Evolutionary conservation across 2,329 filamentous ascomycete species (phyloP).

Genomic region (Pyricularia sp.): DNA sequence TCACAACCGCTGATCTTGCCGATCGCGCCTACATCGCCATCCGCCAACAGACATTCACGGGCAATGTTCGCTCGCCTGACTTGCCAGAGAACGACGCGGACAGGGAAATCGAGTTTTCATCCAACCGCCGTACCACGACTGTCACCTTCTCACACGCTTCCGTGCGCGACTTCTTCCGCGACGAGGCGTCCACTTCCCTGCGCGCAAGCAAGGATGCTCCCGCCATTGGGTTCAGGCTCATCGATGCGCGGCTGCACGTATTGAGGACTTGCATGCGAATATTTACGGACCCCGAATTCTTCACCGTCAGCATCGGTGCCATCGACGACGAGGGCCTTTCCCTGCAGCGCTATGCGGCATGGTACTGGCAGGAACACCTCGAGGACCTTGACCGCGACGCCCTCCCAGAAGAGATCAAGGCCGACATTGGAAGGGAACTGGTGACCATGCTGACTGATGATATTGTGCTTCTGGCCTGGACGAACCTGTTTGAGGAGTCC

Average conservation of each 20-base stretch:
- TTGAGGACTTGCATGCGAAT: conserved; percentile 2
- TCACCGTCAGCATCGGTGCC: not conserved
- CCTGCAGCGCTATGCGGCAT: conserved; percentile 3
- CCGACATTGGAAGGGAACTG: not conserved
- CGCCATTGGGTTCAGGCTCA: not conserved
- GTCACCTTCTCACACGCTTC: conserved; percentile 4
- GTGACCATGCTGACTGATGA: conserved; percentile 1
- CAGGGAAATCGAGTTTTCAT: not conserved
- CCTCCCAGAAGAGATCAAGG: not conserved
- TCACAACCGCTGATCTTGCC: conserved; percentile 1
- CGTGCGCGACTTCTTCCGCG: conserved; percentile 2
- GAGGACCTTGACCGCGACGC: not conserved
- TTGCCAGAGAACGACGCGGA: not conserved
- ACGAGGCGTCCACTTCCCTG: not conserved
- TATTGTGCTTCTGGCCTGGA: conserved; percentile 3
- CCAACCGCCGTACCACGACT: not conserved
- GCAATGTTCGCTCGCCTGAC: not conserved
- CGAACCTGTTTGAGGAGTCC: conserved; percentile 4
- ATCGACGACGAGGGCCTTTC: not conserved
- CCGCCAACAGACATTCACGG: not conserved
- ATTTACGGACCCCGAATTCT: conserved; percentile 3
- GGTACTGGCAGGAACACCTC: conserved; percentile 5
- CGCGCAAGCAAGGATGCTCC: not conserved
- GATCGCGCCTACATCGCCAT: not conserved
- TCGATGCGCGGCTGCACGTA: not conserved